These are phyloP conservation scores for Vaccinium macrocarpon DNA, from an alignment of 148 eudicot genomes.

Conservation along the genomic window DNA sequence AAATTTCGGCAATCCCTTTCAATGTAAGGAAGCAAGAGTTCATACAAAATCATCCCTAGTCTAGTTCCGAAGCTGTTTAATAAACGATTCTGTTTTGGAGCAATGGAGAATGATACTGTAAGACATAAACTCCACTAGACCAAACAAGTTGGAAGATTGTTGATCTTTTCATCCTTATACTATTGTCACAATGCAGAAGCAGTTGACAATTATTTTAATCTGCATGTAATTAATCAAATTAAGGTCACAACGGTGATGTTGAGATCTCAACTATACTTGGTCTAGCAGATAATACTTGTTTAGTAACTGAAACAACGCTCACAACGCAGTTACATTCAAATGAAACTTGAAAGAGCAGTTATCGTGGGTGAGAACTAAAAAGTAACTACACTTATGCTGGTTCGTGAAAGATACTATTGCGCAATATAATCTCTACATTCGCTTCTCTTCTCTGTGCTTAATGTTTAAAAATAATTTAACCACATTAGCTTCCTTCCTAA, in stretches of 20 bases:
- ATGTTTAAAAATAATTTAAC: no score
- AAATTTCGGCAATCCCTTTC: neutral
- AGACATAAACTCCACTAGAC: neutral
- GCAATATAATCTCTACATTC: no score
- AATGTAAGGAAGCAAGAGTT: neutral
- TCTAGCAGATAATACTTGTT: neutral
- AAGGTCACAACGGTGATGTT: neutral
- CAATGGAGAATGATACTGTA: neutral
- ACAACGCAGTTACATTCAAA: neutral
- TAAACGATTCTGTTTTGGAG: neutral
- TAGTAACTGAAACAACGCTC: neutral
- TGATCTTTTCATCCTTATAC: neutral
- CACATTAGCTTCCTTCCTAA: no score
- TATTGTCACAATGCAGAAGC: neutral
- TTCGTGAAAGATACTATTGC: no score
- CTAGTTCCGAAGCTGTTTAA: neutral
- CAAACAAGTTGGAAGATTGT: neutral
- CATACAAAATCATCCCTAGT: neutral
- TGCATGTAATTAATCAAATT: no score
- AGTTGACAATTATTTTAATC: neutral
- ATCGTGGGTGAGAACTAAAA: neutral
- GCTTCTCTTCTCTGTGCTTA: no score
- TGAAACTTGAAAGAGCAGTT: neutral
- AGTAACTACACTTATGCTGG: neutral
- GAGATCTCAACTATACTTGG: neutral